A percentile compares a stretch with the other conserved stretches of the same genome.
These are phyloP conservation scores for Brassica juncea DNA, from an alignment of 345 rosid genomes.

Conservation along the genomic window DNA sequence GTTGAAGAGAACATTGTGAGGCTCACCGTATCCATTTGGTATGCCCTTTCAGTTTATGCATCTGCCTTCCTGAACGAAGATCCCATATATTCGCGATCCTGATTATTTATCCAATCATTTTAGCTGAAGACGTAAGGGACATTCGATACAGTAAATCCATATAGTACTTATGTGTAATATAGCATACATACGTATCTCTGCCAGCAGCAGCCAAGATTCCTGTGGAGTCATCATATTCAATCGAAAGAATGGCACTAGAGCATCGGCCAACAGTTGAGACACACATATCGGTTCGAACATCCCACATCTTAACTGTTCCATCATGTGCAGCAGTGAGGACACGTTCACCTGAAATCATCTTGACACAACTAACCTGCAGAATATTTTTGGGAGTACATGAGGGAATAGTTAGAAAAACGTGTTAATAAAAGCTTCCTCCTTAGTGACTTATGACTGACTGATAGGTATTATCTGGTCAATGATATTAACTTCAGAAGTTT, in stretches of 20 bases:
- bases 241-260: slow-evolving; percentile 84
- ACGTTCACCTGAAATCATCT: slow-evolving; percentile 95
- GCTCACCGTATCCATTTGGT: slow-evolving; percentile 96
- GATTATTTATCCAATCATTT: slow-evolving; percentile 40
- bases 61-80: slow-evolving; percentile 94
- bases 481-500: slow-evolving; percentile 7
- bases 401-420: neutral
- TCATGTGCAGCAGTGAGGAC: slow-evolving; percentile 91
- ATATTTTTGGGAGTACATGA: slow-evolving; percentile 1
- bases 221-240: slow-evolving; percentile 96
- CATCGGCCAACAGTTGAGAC: slow-evolving; percentile 99
- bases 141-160: slow-evolving; percentile 5
- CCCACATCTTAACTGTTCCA: slow-evolving; percentile 99
- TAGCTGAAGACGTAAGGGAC: slow-evolving; percentile 7
- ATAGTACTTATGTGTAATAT: neutral
- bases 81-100: slow-evolving; percentile 97
- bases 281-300: slow-evolving; percentile 94
- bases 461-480: slow-evolving; percentile 2
- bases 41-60: slow-evolving; percentile 96
- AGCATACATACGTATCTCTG: slow-evolving; percentile 83
- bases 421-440: slow-evolving; percentile 10
- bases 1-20: slow-evolving; percentile 23
- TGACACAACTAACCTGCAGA: slow-evolving; percentile 77
- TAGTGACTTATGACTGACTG: slow-evolving; percentile 20
- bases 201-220: slow-evolving; percentile 98